phyloP scores from a whole-genome alignment of 2,329 filamentous ascomycete species.

The Rhinocladiella mackenziei region DNA sequence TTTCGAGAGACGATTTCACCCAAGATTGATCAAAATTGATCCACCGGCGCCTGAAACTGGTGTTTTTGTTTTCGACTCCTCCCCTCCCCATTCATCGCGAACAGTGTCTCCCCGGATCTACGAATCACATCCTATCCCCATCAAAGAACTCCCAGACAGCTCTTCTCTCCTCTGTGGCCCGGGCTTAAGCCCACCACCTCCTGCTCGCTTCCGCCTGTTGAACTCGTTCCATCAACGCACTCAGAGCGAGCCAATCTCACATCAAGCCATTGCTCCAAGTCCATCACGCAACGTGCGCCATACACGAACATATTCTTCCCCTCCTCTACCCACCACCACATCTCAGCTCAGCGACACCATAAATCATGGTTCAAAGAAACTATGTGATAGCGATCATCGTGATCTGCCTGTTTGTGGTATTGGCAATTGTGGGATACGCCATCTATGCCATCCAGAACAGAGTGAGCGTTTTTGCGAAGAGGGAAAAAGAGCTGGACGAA shows the following conservation, averaged over 20 bases:
- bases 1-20: not conserved
- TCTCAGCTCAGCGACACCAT: not conserved
- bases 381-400: slow-evolving; percentile 49
- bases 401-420: slow-evolving; percentile 46
- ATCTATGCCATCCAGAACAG: slow-evolving; percentile 37
- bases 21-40: slow-evolving; percentile 23
- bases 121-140: slow-evolving; percentile 23
- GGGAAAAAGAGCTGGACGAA: slow-evolving; percentile 31
- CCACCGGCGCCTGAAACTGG: slow-evolving; percentile 12
- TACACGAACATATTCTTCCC: slow-evolving; percentile 5
- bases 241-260: slow-evolving; percentile 9
- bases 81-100: slow-evolving; percentile 15
- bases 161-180: slow-evolving; percentile 25
- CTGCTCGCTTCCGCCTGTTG: slow-evolving; percentile 25
- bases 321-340: not conserved
- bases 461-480: slow-evolving; percentile 32
- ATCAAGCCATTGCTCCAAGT: not conserved
- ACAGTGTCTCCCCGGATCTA: slow-evolving; percentile 16
- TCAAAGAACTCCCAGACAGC: slow-evolving; percentile 25
- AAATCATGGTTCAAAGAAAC: slow-evolving; percentile 43
- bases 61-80: slow-evolving; percentile 17
- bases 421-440: slow-evolving; percentile 40
- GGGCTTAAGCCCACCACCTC: slow-evolving; percentile 27
- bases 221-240: slow-evolving; percentile 10
- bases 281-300: slow-evolving; percentile 3